A percentile compares a stretch with the other conserved stretches of the same genome.
phyloP scores from a whole-genome alignment of 2,329 filamentous ascomycete species.

The Trichothecium roseum region DNA sequence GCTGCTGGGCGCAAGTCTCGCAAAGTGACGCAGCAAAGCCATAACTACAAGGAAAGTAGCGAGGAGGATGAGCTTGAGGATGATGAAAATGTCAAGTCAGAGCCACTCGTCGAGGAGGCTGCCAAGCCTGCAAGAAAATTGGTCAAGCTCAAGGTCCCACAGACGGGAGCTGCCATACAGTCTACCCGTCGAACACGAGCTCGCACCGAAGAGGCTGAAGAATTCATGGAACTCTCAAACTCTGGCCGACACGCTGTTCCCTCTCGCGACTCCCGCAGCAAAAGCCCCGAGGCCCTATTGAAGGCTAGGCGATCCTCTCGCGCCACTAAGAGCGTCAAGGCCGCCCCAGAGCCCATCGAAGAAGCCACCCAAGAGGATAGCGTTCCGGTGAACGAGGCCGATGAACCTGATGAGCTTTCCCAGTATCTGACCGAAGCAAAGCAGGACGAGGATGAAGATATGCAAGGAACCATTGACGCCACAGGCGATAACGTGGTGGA shows the following conservation, averaged over 20 bases:
- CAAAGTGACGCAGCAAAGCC: constrained; percentile 32
- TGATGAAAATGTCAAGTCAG: constrained; percentile 12
- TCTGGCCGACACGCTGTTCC: constrained; percentile 47
- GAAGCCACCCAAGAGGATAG: constrained; percentile 45
- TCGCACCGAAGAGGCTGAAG: constrained; percentile 42
- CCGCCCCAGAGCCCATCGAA: constrained; percentile 34
- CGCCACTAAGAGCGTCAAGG: constrained; percentile 39
- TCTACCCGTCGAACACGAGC: constrained; percentile 41
- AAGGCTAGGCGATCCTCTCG: constrained; percentile 35
- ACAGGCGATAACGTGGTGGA: constrained; percentile 11
- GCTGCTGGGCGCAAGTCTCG: constrained; percentile 38
- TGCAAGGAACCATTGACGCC: constrained; percentile 11
- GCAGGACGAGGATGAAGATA: constrained; percentile 17
- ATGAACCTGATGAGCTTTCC: constrained; percentile 26
- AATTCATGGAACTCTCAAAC: constrained; percentile 46
- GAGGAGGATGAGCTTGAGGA: constrained; percentile 25
- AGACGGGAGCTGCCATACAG: constrained; percentile 12
- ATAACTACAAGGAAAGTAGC: constrained; percentile 37
- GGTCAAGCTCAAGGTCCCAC: constrained; percentile 34
- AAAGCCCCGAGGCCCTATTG: constrained; percentile 41
- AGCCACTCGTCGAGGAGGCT: constrained; percentile 15
- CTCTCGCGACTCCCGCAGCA: constrained; percentile 40
- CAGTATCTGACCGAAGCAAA: constrained; percentile 19
- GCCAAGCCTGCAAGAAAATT: constrained; percentile 18
- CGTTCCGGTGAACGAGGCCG: constrained; percentile 22